phyloP scores from a whole-genome alignment of 1,284 basidiomycete species.

The Omphalotus olearius region DNA sequence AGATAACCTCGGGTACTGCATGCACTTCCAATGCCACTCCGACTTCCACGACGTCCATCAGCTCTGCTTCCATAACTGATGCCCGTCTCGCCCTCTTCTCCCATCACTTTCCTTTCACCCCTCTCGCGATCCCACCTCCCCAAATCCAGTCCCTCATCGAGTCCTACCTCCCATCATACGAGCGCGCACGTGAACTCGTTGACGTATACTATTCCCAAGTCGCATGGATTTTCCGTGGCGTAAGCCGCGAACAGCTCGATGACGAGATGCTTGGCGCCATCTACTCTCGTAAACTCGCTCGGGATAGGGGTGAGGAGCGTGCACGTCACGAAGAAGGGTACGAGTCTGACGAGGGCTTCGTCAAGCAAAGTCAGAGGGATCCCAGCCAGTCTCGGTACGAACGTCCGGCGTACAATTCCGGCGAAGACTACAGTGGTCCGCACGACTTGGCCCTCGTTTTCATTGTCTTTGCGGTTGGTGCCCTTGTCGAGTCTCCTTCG shows the following conservation, averaged over 20 bases:
- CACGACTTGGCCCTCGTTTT: slow-evolving; percentile 60
- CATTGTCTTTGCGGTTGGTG: slow-evolving; percentile 57
- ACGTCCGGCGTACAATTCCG: slow-evolving; percentile 17
- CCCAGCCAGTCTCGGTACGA: not conserved
- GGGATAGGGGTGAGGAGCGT: not conserved
- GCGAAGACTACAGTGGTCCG: slow-evolving; percentile 34
- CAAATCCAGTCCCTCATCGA: slow-evolving; percentile 47
- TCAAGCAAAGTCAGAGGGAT: slow-evolving; percentile 3
- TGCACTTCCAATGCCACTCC: not conserved
- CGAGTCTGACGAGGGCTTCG: slow-evolving; percentile 6
- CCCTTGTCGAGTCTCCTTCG: slow-evolving; percentile 40
- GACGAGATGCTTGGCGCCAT: slow-evolving; percentile 51
- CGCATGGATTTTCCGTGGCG: slow-evolving; percentile 53
- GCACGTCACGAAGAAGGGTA: not conserved
- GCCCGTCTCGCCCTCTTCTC: slow-evolving; percentile 47
- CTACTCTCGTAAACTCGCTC: slow-evolving; percentile 27
- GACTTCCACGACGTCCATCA: not conserved
- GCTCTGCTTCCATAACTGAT: slow-evolving; percentile 18
- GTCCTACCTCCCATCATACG: slow-evolving; percentile 45
- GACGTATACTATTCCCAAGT: slow-evolving; percentile 54
- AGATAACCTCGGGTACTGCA: not conserved
- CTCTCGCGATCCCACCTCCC: slow-evolving; percentile 39
- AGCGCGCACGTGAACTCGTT: slow-evolving; percentile 41
- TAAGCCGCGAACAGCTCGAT: slow-evolving; percentile 44
- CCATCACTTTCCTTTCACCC: slow-evolving; percentile 60